Conservation (phyloP, 352 stramenopile species). For the Globisporangium cylindrosporum region DNA sequence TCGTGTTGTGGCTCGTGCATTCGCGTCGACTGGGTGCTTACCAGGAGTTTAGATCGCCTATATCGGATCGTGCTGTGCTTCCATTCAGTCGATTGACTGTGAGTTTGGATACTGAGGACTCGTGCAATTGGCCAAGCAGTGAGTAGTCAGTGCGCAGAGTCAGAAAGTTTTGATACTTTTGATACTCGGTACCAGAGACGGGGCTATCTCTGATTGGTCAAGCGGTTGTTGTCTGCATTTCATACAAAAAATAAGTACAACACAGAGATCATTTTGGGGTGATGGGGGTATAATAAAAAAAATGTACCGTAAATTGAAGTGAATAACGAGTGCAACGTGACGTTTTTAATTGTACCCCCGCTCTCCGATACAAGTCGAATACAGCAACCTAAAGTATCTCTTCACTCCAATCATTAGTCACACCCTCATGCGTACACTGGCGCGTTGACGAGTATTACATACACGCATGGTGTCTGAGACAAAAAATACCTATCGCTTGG, state of each 20-base stretch:
- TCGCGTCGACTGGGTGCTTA: conserved; percentile 5
- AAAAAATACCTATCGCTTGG: not conserved
- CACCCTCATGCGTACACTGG: not conserved
- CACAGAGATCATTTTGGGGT: not conserved
- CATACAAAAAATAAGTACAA: too few relatives aligned
- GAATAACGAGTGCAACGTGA: not conserved
- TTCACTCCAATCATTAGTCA: too few relatives aligned
- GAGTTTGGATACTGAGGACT: not conserved
- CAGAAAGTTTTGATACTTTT: not conserved
- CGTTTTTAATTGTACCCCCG: not conserved
- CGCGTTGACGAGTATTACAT: not conserved
- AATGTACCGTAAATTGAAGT: not conserved
- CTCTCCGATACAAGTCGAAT: too few relatives aligned
- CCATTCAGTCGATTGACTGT: not conserved
- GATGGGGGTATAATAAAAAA: not conserved
- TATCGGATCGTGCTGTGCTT: not conserved
- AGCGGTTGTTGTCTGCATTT: too few relatives aligned
- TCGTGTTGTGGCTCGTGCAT: conserved; percentile 6
- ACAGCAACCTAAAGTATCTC: too few relatives aligned
- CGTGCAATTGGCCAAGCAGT: not conserved
- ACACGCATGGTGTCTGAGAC: not conserved
- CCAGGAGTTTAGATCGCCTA: not conserved
- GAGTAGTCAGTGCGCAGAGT: not conserved
- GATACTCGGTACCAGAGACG: not conserved
- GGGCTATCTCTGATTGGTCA: too few relatives aligned